phyloP scores from a whole-genome alignment of 1,284 basidiomycete species.

The Microbotryum silenes-acaulis region DNA sequence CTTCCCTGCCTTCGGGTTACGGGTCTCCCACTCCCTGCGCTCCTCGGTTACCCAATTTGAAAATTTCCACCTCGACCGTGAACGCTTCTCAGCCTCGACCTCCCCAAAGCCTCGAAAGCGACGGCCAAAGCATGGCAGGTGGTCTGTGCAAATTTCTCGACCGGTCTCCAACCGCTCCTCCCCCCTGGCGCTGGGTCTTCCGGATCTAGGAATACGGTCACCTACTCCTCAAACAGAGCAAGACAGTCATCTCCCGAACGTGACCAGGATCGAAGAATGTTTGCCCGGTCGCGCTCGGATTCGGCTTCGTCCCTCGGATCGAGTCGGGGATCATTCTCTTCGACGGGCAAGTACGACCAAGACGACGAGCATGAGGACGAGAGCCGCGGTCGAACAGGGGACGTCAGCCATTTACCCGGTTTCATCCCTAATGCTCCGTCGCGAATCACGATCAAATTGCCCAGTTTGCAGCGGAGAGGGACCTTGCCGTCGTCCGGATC shows the following conservation, averaged over 20 bases:
- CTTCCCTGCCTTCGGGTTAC: too few species aligned
- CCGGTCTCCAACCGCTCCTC: conserved; percentile 16
- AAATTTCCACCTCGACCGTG: too few species aligned
- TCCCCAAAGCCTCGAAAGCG: conserved; percentile 2
- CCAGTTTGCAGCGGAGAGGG: conserved; percentile 8
- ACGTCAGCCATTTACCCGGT: too few species aligned
- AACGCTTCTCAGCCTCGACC: conserved; percentile 8
- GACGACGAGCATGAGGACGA: conserved; percentile 5
- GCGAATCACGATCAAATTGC: conserved; percentile 13
- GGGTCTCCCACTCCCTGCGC: too few species aligned
- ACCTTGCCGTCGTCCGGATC: neutral
- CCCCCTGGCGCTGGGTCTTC: neutral
- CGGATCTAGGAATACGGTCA: neutral
- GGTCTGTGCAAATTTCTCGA: conserved; percentile 9
- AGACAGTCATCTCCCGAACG: conserved; percentile 14
- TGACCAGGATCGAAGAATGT: neutral
- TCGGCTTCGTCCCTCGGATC: too few species aligned
- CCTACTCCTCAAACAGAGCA: neutral
- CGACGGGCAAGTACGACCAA: neutral
- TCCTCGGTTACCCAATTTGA: too few species aligned
- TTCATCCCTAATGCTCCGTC: conserved; percentile 8
- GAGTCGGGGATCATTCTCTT: neutral
- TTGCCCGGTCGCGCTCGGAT: too few species aligned
- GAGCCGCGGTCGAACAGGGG: too few species aligned
- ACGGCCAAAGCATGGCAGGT: conserved; percentile 9